Conservation (phyloP, 2,329 filamentous ascomycete genomes). For the Calonectria leucothoes region DNA sequence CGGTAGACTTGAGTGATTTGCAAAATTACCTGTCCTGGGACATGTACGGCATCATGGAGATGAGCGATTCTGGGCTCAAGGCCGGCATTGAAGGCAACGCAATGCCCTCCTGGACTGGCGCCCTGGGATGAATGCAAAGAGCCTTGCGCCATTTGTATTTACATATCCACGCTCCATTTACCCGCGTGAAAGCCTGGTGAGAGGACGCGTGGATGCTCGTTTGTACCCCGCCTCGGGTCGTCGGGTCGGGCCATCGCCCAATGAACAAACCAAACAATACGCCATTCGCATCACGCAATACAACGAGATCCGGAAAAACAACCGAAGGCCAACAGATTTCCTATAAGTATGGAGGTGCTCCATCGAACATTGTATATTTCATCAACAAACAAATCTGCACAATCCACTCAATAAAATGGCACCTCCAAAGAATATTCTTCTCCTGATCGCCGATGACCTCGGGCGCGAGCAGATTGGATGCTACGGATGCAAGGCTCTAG, state of each 20-base stretch:
- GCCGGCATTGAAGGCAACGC: conserved; percentile 49
- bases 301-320: background rate
- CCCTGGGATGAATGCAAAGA: conserved; percentile 22
- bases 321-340: background rate
- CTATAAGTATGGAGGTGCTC: background rate
- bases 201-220: conserved; percentile 11
- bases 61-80: conserved; percentile 50
- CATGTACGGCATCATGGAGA: conserved; percentile 55
- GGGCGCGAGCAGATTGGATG: conserved; percentile 24
- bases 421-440: conserved; percentile 24
- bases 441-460: conserved; percentile 20
- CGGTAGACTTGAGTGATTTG: conserved; percentile 52
- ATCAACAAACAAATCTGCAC: background rate
- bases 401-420: background rate
- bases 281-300: conserved; percentile 27
- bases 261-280: conserved; percentile 13
- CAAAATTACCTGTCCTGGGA: conserved; percentile 55
- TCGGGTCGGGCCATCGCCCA: conserved; percentile 34
- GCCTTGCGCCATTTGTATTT: background rate
- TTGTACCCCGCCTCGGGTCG: conserved; percentile 25
- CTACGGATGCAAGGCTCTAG: conserved; percentile 23
- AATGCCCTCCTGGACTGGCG: conserved; percentile 45
- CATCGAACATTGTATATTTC: background rate
- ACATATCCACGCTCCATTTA: background rate
- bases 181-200: background rate